Percentiles rank a stretch among this genome's conserved stretches.
Evolutionary conservation across 495 filamentous ascomycete genomes (phyloP).

Genomic region (Diplogelasinospora grovesii): DNA sequence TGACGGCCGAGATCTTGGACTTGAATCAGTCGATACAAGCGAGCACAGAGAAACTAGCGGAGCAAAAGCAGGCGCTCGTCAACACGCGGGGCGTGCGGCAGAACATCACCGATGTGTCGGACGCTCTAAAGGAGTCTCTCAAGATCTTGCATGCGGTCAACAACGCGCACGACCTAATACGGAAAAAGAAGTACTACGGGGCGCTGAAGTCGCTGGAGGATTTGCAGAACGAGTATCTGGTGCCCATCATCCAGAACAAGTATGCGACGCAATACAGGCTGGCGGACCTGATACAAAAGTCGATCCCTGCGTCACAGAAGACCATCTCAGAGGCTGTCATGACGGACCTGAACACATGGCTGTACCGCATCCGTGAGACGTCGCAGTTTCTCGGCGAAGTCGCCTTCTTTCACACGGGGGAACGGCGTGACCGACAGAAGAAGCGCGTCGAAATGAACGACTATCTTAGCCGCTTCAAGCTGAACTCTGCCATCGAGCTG

Average conservation of each 20-base stretch:
- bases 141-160: conserved; percentile 91
- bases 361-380: conserved; percentile 92
- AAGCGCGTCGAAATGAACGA: conserved; percentile 64
- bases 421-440: conserved; percentile 77
- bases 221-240: conserved; percentile 87
- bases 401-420: conserved; percentile 91
- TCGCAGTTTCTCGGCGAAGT: conserved; percentile 93
- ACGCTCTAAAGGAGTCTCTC: conserved; percentile 82
- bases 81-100: conserved; percentile 87
- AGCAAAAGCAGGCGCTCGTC: conserved; percentile 89
- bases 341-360: conserved; percentile 94
- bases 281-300: conserved; percentile 90
- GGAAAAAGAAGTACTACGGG: conserved; percentile 89
- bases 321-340: conserved; percentile 94
- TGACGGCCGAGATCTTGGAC: conserved; percentile 87
- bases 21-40: conserved; percentile 91
- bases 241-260: conserved; percentile 54
- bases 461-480: conserved; percentile 71
- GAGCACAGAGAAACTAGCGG: conserved; percentile 90
- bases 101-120: conserved; percentile 90
- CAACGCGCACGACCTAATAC: conserved; percentile 83
- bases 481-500: conserved; percentile 93
- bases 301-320: conserved; percentile 85
- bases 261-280: conserved; percentile 92
- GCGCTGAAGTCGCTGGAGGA: conserved; percentile 92